Evolutionary conservation across 257 asterid genomes (phyloP).

Genomic region (Misopates orontium): DNA sequence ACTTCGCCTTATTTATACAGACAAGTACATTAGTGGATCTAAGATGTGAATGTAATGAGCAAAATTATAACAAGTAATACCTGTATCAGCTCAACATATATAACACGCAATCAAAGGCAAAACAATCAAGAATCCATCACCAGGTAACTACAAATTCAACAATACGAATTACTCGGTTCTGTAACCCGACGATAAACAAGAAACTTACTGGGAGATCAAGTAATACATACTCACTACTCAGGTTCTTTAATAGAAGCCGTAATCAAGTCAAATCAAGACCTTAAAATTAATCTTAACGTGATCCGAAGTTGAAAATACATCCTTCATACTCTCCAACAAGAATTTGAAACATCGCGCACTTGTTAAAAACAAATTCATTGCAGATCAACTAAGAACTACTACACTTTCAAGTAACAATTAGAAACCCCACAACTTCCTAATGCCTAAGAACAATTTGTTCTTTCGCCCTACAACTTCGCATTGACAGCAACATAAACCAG

Average conservation of each 20-base stretch:
- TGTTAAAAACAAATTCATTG: background rate
- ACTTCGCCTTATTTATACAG: too few relatives aligned
- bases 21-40: too few relatives aligned
- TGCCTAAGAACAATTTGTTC: conserved; percentile 9
- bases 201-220: background rate
- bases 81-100: too few relatives aligned
- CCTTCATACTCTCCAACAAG: background rate
- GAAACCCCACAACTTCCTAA: conserved; percentile 14
- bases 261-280: too few relatives aligned
- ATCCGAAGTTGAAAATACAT: background rate
- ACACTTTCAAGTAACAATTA: conserved; percentile 12
- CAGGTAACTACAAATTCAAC: background rate
- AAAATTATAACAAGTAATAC: too few relatives aligned
- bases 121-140: background rate
- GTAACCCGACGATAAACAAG: background rate
- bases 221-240: too few relatives aligned
- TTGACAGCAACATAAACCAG: background rate
- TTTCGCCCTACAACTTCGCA: conserved; percentile 6
- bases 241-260: too few relatives aligned
- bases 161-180: background rate
- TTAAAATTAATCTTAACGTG: background rate
- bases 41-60: too few relatives aligned
- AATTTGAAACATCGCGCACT: background rate
- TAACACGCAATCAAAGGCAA: too few relatives aligned
- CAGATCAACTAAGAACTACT: conserved; percentile 23